Evolutionary conservation across 179 eudicot genomes (phyloP).

Genomic region (Corrigiola litoralis): DNA sequence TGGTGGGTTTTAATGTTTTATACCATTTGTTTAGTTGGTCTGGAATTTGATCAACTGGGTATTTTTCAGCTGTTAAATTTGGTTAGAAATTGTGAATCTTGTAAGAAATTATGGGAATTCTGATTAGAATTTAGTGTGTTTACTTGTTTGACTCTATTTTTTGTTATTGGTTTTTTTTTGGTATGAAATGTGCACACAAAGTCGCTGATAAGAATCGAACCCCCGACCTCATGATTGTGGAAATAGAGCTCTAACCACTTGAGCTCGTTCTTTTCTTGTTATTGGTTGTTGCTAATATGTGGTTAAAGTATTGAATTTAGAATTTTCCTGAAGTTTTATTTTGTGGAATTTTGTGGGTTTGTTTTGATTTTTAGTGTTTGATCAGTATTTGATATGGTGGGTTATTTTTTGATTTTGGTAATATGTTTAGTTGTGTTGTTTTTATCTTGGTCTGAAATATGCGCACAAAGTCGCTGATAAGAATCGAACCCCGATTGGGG

Average conservation of each 20-base stretch:
- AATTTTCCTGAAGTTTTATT: not conserved
- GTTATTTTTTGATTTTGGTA: not conserved
- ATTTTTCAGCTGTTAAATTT: not conserved
- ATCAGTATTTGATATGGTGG: not conserved
- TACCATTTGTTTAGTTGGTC: constrained; percentile 7
- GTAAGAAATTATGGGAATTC: not conserved
- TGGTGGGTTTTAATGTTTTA: not conserved
- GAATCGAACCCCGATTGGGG: no score
- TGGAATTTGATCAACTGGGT: constrained; percentile 8
- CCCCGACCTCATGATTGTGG: no score
- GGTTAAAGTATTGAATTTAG: not conserved
- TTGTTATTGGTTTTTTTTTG: no score
- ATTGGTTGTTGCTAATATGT: not conserved
- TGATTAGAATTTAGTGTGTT: constrained; percentile 6
- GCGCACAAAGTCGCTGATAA: no score
- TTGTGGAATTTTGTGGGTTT: not conserved
- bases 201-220: no score
- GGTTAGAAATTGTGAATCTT: constrained; percentile 8
- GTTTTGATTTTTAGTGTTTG: not conserved
- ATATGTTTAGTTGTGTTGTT: no score
- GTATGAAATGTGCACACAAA: no score
- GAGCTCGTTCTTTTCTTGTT: no score
- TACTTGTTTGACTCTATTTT: constrained; percentile 24
- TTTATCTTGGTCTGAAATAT: no score
- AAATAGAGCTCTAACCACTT: no score